Percentiles rank a stretch among this genome's conserved stretches.
Evolutionary conservation across 2,329 filamentous ascomycete genomes (phyloP).

Genomic region (Colletotrichum lindemuthianum): DNA sequence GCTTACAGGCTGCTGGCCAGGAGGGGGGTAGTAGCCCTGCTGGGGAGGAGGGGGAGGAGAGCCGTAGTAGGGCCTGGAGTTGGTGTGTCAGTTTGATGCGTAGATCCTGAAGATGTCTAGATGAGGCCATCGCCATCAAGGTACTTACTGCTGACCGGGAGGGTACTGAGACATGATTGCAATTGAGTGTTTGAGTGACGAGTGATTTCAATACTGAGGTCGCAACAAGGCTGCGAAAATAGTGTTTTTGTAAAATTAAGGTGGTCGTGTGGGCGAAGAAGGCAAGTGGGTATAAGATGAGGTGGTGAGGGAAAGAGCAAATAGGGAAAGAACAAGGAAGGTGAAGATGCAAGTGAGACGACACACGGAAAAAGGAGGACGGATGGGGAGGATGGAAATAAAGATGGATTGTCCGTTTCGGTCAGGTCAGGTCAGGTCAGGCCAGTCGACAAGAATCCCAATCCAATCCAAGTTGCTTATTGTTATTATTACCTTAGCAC

Average conservation of each 20-base stretch:
- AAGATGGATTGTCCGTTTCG: slow-evolving; percentile 5
- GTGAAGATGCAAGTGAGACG: slow-evolving; percentile 2
- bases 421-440: slow-evolving; percentile 9
- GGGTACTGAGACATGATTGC: slow-evolving; percentile 49
- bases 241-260: slow-evolving; percentile 12
- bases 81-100: slow-evolving; percentile 15
- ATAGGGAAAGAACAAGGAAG: slow-evolving; percentile 20
- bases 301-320: slow-evolving; percentile 1
- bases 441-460: background rate
- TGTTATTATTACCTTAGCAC: background rate
- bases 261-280: slow-evolving; percentile 8
- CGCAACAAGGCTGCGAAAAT: slow-evolving; percentile 10
- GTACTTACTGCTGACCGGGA: slow-evolving; percentile 31
- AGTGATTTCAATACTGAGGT: slow-evolving; percentile 1
- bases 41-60: slow-evolving; percentile 37
- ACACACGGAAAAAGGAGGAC: slow-evolving; percentile 8
- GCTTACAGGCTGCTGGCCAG: slow-evolving; percentile 37
- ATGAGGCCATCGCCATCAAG: background rate
- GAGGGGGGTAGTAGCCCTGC: slow-evolving; percentile 37
- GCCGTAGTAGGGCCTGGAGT: slow-evolving; percentile 36
- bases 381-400: slow-evolving; percentile 21
- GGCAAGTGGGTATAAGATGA: slow-evolving; percentile 20
- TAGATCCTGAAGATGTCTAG: background rate
- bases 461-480: slow-evolving; percentile 9
- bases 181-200: slow-evolving; percentile 14